These are phyloP conservation scores for Trametes maxima DNA, from an alignment of 768 basidiomycete species.

Conservation along the genomic window DNA sequence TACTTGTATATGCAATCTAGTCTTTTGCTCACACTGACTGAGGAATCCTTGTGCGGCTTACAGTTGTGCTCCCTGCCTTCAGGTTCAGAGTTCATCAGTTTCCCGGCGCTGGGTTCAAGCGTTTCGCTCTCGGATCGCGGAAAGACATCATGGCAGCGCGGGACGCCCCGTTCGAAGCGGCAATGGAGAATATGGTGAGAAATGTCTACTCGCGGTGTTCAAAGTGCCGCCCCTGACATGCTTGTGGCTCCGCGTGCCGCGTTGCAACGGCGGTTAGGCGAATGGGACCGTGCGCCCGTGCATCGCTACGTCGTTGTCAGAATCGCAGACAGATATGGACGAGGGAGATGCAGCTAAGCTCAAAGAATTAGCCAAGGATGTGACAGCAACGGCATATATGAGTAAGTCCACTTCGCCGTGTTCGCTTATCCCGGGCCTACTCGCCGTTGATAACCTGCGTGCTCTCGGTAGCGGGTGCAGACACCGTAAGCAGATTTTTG, in stretches of 20 bases:
- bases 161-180: conserved; percentile 26
- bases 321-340: not conserved
- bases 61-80: too few relatives aligned
- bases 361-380: not conserved
- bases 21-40: too few relatives aligned
- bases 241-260: too few relatives aligned
- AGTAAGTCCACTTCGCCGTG: too few relatives aligned
- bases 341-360: too few relatives aligned
- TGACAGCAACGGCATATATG: not conserved
- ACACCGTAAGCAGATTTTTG: conserved; percentile 48
- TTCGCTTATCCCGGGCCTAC: too few relatives aligned
- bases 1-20: too few relatives aligned
- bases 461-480: conserved; percentile 45
- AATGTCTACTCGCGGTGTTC: too few relatives aligned
- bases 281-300: conserved; percentile 6
- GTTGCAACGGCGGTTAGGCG: not conserved
- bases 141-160: conserved; percentile 20
- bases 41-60: too few relatives aligned
- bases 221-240: too few relatives aligned
- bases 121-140: conserved; percentile 22
- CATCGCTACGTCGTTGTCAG: conserved; percentile 1
- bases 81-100: too few relatives aligned
- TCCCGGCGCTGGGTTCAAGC: conserved; percentile 33
- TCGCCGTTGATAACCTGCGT: not conserved
- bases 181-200: conserved; percentile 14